Conservation (phyloP, 2,329 filamentous ascomycete species). For the Plectosphaerella plurivora region DNA sequence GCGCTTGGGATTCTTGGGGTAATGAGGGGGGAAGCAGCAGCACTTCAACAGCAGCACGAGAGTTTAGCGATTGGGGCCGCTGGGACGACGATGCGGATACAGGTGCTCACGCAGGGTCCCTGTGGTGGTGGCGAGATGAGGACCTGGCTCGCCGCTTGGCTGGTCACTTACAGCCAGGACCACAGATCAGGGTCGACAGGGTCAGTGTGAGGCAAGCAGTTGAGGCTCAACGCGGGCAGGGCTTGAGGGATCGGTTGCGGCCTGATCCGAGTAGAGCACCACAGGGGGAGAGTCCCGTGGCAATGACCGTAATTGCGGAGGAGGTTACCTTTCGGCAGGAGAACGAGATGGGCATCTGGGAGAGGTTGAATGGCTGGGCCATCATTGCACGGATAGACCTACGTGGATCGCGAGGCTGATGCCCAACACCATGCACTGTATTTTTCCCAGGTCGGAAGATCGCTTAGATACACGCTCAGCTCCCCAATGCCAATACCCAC, state of each 20-base stretch:
- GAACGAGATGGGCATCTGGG: conserved; percentile 48
- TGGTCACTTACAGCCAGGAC: conserved; percentile 33
- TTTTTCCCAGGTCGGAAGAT: neutral
- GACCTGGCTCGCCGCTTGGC: conserved; percentile 40
- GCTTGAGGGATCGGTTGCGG: neutral
- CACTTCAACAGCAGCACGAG: conserved; percentile 5
- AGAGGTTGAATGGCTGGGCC: conserved; percentile 45
- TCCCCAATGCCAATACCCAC: neutral
- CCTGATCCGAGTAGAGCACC: neutral
- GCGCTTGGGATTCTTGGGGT: too few relatives aligned
- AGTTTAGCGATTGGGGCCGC: conserved; percentile 43
- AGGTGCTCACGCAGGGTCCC: neutral
- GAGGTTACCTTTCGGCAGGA: conserved; percentile 46
- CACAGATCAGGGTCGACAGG: conserved; percentile 15
- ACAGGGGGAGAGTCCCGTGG: conserved; percentile 14
- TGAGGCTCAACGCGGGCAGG: conserved; percentile 23
- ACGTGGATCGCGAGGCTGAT: neutral
- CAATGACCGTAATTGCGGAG: conserved; percentile 37
- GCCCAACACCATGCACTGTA: neutral
- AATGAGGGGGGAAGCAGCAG: neutral
- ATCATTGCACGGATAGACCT: conserved; percentile 38
- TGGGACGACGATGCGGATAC: conserved; percentile 20
- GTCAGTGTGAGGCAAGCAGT: conserved; percentile 23
- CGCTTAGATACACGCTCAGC: neutral
- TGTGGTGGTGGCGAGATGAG: conserved; percentile 44